These are phyloP conservation scores for Claviceps sorghi DNA, from an alignment of 2,329 filamentous ascomycete species.

Conservation along the genomic window DNA sequence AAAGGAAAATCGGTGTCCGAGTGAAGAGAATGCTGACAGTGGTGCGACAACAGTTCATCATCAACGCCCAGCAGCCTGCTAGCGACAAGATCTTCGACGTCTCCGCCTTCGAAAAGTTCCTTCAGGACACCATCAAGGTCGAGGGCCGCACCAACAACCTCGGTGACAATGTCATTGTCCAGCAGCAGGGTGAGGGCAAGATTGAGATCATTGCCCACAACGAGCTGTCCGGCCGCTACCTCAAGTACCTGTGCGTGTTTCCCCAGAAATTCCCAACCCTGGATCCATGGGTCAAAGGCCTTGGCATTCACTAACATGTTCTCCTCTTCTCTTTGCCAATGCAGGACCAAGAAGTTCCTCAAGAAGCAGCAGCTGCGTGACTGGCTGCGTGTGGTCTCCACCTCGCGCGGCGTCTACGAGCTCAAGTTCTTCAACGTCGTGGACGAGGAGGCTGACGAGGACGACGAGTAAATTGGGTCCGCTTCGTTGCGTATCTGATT, in stretches of 20 bases:
- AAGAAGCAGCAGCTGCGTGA: conserved; percentile 99
- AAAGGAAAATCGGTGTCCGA: too few relatives aligned
- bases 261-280: neutral
- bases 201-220: conserved; percentile 96
- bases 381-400: conserved; percentile 98
- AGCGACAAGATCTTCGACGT: conserved; percentile 99
- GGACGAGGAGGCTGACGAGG: conserved; percentile 93
- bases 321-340: neutral
- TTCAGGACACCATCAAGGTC: conserved; percentile 99
- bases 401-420: conserved; percentile 96
- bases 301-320: neutral
- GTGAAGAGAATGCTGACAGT: neutral
- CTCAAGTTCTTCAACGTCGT: conserved; percentile 99
- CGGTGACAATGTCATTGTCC: conserved; percentile 81
- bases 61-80: conserved; percentile 97
- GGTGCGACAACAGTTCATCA: conserved; percentile 61
- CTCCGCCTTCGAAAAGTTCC: conserved; percentile 98
- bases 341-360: conserved; percentile 99
- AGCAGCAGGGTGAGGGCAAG: conserved; percentile 88
- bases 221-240: conserved; percentile 94
- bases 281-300: neutral
- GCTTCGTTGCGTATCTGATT: conserved; percentile 4
- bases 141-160: conserved; percentile 97
- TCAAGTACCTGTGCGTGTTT: conserved; percentile 88
- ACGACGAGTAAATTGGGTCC: conserved; percentile 70